Evolutionary conservation across 768 basidiomycete species (phyloP).

Genomic region (Mycena crocata): DNA sequence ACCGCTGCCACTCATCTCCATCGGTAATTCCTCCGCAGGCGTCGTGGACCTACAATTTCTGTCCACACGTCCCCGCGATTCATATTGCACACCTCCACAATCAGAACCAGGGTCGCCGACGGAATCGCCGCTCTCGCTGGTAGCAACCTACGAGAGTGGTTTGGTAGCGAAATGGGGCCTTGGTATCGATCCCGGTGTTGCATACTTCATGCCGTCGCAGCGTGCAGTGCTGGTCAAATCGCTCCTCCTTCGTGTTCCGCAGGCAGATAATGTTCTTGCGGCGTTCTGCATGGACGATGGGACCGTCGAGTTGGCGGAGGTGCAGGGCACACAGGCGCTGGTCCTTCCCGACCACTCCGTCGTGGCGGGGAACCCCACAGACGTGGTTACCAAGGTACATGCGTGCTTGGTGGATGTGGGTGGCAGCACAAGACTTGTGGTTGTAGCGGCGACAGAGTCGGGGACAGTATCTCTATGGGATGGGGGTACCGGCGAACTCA

Average conservation of each 20-base stretch:
- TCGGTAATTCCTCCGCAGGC: constrained; percentile 57
- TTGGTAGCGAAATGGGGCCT: constrained; percentile 66
- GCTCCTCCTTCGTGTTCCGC: constrained; percentile 60
- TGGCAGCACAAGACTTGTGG: constrained; percentile 61
- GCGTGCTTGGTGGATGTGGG: constrained; percentile 64
- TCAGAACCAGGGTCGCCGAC: constrained; percentile 49
- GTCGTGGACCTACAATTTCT: constrained; percentile 68
- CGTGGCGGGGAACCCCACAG: constrained; percentile 67
- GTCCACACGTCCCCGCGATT: constrained; percentile 27
- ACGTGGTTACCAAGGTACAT: constrained; percentile 65
- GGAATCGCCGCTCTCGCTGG: constrained; percentile 45
- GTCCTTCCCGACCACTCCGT: constrained; percentile 61
- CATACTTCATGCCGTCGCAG: constrained; percentile 57
- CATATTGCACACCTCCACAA: constrained; percentile 34
- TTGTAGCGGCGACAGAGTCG: constrained; percentile 71
- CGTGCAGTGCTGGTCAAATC: constrained; percentile 58
- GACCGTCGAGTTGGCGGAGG: constrained; percentile 69
- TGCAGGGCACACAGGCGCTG: constrained; percentile 55
- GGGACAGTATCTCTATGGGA: constrained; percentile 86
- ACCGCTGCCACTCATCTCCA: constrained; percentile 54
- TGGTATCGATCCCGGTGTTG: constrained; percentile 43
- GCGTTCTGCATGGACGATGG: constrained; percentile 77
- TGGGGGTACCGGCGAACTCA: constrained; percentile 69
- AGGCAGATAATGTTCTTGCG: constrained; percentile 60
- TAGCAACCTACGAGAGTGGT: constrained; percentile 72